Base-by-base conservation (phyloP, 2,329 filamentous ascomycete genomes). In the Penicillium corylophilum region DNA sequence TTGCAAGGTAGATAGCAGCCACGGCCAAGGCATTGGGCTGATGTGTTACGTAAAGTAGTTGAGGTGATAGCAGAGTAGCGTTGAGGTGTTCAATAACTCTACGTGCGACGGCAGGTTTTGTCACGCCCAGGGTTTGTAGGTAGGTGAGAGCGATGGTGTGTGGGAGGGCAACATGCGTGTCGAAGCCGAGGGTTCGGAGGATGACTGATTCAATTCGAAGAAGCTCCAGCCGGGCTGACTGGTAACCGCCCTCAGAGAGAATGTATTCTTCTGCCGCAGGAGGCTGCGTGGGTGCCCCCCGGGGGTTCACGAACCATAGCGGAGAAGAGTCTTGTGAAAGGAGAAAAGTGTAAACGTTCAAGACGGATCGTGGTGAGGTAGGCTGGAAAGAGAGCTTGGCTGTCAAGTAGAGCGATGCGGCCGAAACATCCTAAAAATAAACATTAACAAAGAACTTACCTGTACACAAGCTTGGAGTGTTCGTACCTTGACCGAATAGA, bases 121-220 rank as follows among this genome's bases (percentile, higher is more conserved):
- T 79, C 43, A 88, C 86, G 52, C 90, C 89, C 16, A 99, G 82
- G 0, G 92, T 87, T 73, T 97, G 93, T 1, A 97, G 82, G 68
- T 97, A 99, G 5, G 92, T 96, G 51, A 97, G 82, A 52, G 89
- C 89, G 13, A 97, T 82, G 0, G 88, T 82, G 66, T 97, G 90
- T 0, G 94, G 94, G 0, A 96, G 80, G 1, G 89, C 85, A 10
- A 95, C 89, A 61, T 94, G 89, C 1, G 87, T 89, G 64, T 95
- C 83, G 71, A 96, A 97, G 13, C 86, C 85, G 0, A 96, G 78
- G 0, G 84, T 79, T 54, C 84, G 84, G 1, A 97, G 80, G 16
- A 97, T 84, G 36, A 85, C 83, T 3, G 87, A 83, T 71, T 99
- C 94, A 44, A 86, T 81, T n/a, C 80, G 75, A 40, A 95, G 80